Percentiles rank a stretch among this genome's conserved stretches.
Evolutionary conservation across 2,329 filamentous ascomycete species (phyloP).

Genomic region (Colletotrichum incanum): DNA sequence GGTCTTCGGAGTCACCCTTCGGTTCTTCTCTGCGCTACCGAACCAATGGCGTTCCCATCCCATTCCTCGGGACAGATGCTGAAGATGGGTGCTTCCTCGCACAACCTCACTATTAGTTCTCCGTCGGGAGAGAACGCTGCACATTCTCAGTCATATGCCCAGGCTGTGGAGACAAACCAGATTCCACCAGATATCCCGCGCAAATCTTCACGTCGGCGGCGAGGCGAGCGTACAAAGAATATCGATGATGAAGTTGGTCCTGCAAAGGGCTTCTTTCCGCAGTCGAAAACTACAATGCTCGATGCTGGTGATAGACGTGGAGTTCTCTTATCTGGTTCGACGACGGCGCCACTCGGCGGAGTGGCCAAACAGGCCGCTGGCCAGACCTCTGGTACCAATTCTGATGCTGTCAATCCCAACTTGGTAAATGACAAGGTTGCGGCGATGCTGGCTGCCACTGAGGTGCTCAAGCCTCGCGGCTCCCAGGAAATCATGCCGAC

Average conservation of each 20-base stretch:
- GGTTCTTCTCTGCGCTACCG: constrained; percentile 15
- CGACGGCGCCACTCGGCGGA: constrained; percentile 32
- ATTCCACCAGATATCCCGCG: constrained; percentile 34
- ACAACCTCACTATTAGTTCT: not conserved
- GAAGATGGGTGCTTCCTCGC: not conserved
- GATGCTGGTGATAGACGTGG: constrained; percentile 17
- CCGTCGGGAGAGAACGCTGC: not conserved
- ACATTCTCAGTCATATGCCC: not conserved
- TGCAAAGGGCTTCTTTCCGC: constrained; percentile 4
- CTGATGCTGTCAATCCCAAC: constrained; percentile 40
- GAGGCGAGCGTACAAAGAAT: constrained; percentile 2
- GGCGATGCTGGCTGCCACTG: constrained; percentile 56
- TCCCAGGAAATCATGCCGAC: constrained; percentile 28
- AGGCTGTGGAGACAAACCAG: not conserved
- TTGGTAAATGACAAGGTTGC: constrained; percentile 54
- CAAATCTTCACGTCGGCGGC: constrained; percentile 39
- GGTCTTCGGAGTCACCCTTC: constrained; percentile 41
- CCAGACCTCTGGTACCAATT: not conserved
- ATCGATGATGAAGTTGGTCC: not conserved
- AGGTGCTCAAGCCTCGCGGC: constrained; percentile 52
- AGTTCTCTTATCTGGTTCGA: constrained; percentile 23
- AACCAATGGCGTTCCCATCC: constrained; percentile 6
- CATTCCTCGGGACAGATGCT: not conserved
- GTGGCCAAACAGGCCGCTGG: constrained; percentile 2
- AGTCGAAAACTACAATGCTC: constrained; percentile 39